Evolutionary conservation across 768 basidiomycete species (phyloP).

Genomic region (Termitomyces sp.): DNA sequence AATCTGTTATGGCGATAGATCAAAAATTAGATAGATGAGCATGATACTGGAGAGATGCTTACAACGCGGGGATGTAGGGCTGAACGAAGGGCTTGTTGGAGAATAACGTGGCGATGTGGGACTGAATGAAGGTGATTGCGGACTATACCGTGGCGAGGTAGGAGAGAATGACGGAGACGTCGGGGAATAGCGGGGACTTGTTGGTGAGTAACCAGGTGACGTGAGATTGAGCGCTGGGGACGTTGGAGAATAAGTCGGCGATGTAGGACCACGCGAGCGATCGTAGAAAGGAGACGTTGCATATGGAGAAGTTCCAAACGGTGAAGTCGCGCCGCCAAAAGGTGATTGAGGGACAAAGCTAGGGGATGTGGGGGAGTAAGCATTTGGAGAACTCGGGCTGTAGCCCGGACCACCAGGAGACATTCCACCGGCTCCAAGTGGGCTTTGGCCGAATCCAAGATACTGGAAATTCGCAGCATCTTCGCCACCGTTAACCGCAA

Average conservation of each 20-base stretch:
- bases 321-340: conserved; percentile 76
- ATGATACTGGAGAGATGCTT: conserved; percentile 26
- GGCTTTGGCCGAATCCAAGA: conserved; percentile 81
- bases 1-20: conserved; percentile 44
- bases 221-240: conserved; percentile 80
- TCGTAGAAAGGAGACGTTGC: conserved; percentile 83
- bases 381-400: conserved; percentile 88
- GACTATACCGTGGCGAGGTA: conserved; percentile 80
- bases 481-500: conserved; percentile 83
- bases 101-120: conserved; percentile 89
- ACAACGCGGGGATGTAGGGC: conserved; percentile 91
- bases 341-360: conserved; percentile 81
- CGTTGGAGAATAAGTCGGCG: conserved; percentile 85
- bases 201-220: conserved; percentile 81
- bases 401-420: conserved; percentile 86
- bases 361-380: conserved; percentile 86
- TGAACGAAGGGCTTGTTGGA: conserved; percentile 87
- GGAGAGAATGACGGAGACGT: conserved; percentile 85
- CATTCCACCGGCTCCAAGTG: conserved; percentile 78
- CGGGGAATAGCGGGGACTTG: conserved; percentile 82
- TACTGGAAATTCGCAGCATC: conserved; percentile 71
- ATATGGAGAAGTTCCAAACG: conserved; percentile 76
- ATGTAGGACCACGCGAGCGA: conserved; percentile 55
- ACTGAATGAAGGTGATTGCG: conserved; percentile 86
- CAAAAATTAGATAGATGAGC: conserved; percentile 10